Base-by-base conservation (phyloP, 2,329 filamentous ascomycete species). In the Fusarium udum region DNA sequence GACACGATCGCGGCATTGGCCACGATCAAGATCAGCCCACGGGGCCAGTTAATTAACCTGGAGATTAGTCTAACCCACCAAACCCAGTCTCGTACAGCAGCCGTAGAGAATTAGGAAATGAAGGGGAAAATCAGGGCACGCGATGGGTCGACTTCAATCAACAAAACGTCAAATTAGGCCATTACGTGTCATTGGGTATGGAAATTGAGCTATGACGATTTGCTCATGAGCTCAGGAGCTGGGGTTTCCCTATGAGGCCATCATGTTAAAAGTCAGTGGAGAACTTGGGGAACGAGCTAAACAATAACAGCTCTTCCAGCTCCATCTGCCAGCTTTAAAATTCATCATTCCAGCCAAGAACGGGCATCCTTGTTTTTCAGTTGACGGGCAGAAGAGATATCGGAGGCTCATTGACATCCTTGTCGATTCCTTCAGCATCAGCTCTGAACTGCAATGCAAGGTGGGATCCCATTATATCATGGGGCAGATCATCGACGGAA, bases 311-410 rank as follows among this genome's bases (percentile, higher is more conserved):
- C 46, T 52, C 9, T 34, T 52, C 40, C 36, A 71, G 61, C 67
- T 67, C 45, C 49, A 67, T 37, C 51, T 49, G 18, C 40, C 42
- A 51, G 36, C 61, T 67, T 52, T 48, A 61, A n/a, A 32, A 56
- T 49, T 43, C 67, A 74, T 74, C 71, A 74, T 74, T 74, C 71
- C 71, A 74, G 71, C 71, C 67, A 74, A 68, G 67, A 64, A 36
- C 15, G 53, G 26, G 13, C 43, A 74, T 74, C 63, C 71, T 71
- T 73, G 71, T 55, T 68, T 73, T 61, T 52, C 12, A 18, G 56
- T 56, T 36, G 51, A 61, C 65, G 39, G 48, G 13, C 59, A 60
- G 48, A 39, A 57, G 32, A 57, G 49, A 46, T 52, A 42, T 51
- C 40, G 57, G 67, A 74, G 51, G 71, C 67, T 74, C 67, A 60